These are phyloP conservation scores for Sugiyamaella sp. DNA, from an alignment of 1,139 yeast species.

Conservation along the genomic window DNA sequence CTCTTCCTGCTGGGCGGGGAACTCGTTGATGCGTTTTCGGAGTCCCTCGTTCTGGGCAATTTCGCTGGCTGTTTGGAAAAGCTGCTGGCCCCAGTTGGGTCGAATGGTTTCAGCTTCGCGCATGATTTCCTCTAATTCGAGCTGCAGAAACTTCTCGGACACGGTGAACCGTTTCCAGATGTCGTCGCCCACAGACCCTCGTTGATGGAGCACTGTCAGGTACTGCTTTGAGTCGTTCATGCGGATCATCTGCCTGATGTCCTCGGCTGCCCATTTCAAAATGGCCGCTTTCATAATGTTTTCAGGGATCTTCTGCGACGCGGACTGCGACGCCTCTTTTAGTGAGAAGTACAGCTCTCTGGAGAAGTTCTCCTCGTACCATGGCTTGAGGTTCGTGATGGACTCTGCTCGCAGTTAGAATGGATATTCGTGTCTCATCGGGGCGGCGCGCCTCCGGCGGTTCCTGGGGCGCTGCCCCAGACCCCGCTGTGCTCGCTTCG, in stretches of 20 bases:
- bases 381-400: constrained; percentile 63
- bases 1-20: constrained; percentile 45
- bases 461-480: constrained; percentile 2
- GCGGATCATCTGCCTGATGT: constrained; percentile 65
- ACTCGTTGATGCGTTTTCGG: constrained; percentile 73
- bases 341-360: constrained; percentile 65
- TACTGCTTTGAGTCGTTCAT: constrained; percentile 73
- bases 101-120: constrained; percentile 72
- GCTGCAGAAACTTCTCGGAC: constrained; percentile 74
- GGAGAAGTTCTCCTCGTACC: constrained; percentile 68
- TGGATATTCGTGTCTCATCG: neutral
- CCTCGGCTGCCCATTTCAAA: constrained; percentile 72
- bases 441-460: neutral
- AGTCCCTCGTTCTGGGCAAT: constrained; percentile 91
- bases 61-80: constrained; percentile 83
- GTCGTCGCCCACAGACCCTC: constrained; percentile 90
- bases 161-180: constrained; percentile 77
- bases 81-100: constrained; percentile 77
- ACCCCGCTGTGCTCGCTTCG: neutral
- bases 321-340: constrained; percentile 48
- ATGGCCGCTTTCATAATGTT: constrained; percentile 86
- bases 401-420: constrained; percentile 40
- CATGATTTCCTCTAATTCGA: constrained; percentile 80
- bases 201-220: constrained; percentile 72
- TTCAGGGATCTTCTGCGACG: constrained; percentile 66